Base-by-base conservation (phyloP, 1,139 yeast species). In the Protomyces macrosporus region DNA sequence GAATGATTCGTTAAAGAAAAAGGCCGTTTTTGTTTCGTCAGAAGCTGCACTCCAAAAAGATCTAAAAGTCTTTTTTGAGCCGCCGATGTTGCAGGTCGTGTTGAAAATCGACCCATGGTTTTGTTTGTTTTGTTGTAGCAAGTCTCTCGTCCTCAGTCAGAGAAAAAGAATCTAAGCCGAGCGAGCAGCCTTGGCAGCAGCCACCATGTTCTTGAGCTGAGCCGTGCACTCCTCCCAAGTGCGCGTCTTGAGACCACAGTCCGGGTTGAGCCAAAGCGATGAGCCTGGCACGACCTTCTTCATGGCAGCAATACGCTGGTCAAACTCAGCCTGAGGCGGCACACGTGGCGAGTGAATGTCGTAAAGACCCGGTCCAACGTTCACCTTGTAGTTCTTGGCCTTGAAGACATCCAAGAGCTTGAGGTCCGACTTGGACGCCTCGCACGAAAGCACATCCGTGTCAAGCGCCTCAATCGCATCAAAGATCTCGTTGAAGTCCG, bases 331-430 rank as follows among this genome's bases (percentile, higher is more conserved):
- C 81, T 87, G 88, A 66, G 98, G 91, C 76, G 98, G 98, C 75
- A 93, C 90, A 85, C 98, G 91, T 82, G 98, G 98, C 69, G 98
- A 93, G 87, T 93, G 98, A 75, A 93, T 93, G 80, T 93, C 98
- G 77, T 91, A 93, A 79, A 93, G 84, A 80, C 98, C 98, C 76
- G 95, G 87, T 84, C 98, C 98, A 78, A 93, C 90, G 82, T 93
- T 98, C 88, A 93, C 93, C 79, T 98, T 98, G 84, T 93, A 93
- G 84, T 90, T 85, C 54, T 57, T 45, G 42, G 45, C 39, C 71
- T 96, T 85, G 84, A 93, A 93, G 84, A 91, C 97, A 81, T 90
- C 87, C 77, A 93, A 90, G 84, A 93, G 93, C 83, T 90, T 85
- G 75, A 97, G 90, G 82, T 91, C 98, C 87, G 95, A 93, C 91